Conservation (phyloP, 306 rosid species). For the Castanea sativa region DNA sequence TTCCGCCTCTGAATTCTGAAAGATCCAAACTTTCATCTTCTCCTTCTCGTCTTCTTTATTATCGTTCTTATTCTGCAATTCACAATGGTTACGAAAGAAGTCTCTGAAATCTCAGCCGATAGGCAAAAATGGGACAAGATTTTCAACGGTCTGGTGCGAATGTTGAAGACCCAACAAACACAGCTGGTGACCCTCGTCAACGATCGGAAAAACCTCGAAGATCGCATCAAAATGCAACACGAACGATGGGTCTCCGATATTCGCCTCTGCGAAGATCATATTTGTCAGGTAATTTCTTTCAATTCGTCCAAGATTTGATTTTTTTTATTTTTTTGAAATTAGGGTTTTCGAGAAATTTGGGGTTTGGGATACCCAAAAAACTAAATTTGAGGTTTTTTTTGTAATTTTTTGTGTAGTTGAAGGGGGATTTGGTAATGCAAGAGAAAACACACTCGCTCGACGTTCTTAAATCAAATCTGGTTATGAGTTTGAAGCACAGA, state of each 20-base stretch:
- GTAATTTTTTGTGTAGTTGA: conserved; percentile 44
- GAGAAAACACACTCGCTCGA: conserved; percentile 48
- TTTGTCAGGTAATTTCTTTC: conserved; percentile 45
- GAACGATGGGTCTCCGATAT: conserved; percentile 56
- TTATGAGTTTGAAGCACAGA: conserved; percentile 47
- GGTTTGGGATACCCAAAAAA: background rate
- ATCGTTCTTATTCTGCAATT: background rate
- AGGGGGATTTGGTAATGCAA: conserved; percentile 34
- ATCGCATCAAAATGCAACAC: conserved; percentile 51
- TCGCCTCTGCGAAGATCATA: conserved; percentile 38
- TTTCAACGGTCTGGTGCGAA: conserved; percentile 49
- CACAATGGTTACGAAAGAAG: conserved; percentile 36
- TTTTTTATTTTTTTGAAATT: background rate
- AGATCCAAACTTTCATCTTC: conserved; percentile 7
- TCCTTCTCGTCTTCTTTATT: background rate
- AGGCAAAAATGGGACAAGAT: conserved; percentile 59
- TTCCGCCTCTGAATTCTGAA: background rate
- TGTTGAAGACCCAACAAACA: conserved; percentile 51
- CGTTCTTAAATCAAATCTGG: conserved; percentile 43
- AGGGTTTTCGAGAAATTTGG: conserved; percentile 23
- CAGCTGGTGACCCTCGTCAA: conserved; percentile 58
- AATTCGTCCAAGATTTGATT: background rate
- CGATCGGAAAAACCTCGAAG: conserved; percentile 54
- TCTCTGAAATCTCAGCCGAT: conserved; percentile 23
- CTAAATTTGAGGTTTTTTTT: conserved; percentile 1